Conservation (phyloP, 306 rosid genomes). For the Cajanus cajan region DNA sequence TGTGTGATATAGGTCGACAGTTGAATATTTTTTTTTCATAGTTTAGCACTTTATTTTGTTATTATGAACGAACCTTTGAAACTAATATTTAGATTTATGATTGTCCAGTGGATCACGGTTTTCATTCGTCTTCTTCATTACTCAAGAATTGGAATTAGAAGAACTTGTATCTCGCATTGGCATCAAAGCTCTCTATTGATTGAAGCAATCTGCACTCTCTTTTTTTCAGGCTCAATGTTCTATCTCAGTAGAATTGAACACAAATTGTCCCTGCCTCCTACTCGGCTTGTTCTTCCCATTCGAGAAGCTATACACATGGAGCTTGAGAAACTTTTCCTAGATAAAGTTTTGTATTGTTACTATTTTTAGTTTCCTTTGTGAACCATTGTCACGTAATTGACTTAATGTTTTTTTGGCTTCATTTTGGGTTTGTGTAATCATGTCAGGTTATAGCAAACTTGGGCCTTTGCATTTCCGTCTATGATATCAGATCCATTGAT, state of each 20-base stretch:
- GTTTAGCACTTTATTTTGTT: too few species aligned
- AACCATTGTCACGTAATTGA: background rate
- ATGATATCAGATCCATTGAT: conserved; percentile 65
- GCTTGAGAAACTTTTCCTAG: conserved; percentile 79
- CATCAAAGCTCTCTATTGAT: background rate
- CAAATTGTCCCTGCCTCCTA: conserved; percentile 65
- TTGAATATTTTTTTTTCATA: too few species aligned
- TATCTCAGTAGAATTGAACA: conserved; percentile 79
- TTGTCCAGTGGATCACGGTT: too few species aligned
- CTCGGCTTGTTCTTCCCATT: conserved; percentile 55
- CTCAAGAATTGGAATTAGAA: background rate
- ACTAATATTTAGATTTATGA: too few species aligned
- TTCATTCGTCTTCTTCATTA: too few species aligned
- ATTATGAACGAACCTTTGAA: too few species aligned
- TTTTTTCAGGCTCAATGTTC: conserved; percentile 59
- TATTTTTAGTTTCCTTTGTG: conserved; percentile 1
- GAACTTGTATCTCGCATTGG: background rate
- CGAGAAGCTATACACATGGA: conserved; percentile 63
- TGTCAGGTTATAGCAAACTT: conserved; percentile 70
- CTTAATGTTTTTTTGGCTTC: too few species aligned
- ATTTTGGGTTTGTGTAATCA: conserved; percentile 25
- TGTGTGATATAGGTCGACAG: too few species aligned
- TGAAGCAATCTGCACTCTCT: background rate
- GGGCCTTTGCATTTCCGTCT: conserved; percentile 80
- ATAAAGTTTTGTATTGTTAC: conserved; percentile 48